Conservation (phyloP, 345 rosid species). For the Pistacia vera region DNA sequence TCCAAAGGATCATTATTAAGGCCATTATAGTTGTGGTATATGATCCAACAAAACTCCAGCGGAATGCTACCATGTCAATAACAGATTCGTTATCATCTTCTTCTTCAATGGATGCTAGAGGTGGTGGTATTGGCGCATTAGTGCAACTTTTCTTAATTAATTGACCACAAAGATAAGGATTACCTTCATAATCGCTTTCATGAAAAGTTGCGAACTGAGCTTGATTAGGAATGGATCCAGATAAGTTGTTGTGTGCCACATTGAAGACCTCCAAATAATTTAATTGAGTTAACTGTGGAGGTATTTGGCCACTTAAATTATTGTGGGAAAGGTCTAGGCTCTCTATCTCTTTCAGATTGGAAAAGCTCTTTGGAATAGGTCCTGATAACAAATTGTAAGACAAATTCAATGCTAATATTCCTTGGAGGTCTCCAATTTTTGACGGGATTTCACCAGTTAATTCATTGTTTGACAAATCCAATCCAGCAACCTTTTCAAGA, state of each 20-base stretch:
- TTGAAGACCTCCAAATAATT: background rate
- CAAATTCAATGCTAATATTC: constrained; percentile 24
- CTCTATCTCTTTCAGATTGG: constrained; percentile 8
- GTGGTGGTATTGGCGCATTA: background rate
- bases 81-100: background rate
- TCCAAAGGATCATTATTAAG: background rate
- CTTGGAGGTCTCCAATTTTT: constrained; percentile 22
- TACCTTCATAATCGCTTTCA: background rate
- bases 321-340: constrained; percentile 2
- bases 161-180: background rate
- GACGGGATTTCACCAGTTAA: constrained; percentile 23
- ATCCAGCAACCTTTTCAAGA: constrained; percentile 8
- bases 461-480: constrained; percentile 32
- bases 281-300: constrained; percentile 7
- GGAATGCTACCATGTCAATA: background rate
- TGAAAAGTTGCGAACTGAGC: background rate
- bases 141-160: background rate
- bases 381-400: constrained; percentile 17
- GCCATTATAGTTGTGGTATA: background rate
- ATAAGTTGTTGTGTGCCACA: background rate
- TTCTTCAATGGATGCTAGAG: background rate
- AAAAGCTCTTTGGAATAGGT: constrained; percentile 24
- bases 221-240: background rate
- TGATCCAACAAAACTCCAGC: background rate
- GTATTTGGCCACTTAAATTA: constrained; percentile 25